These are phyloP conservation scores for Mollisiaceae sp. DNA, from an alignment of 2,329 filamentous ascomycete species.

Conservation along the genomic window DNA sequence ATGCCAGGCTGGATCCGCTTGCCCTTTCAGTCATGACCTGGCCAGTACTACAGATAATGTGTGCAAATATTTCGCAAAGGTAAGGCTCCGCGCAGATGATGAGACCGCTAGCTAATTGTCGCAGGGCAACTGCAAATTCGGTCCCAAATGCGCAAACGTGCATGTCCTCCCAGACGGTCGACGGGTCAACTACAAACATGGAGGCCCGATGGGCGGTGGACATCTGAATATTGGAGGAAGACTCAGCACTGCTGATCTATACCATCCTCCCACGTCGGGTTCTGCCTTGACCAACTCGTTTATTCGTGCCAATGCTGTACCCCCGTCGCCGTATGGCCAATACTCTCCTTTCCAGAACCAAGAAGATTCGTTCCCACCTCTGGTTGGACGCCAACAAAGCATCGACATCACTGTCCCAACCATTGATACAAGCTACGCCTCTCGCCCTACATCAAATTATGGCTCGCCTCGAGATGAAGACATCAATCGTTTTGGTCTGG, in stretches of 20 bases:
- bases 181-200: conserved; percentile 79
- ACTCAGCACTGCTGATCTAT: conserved; percentile 65
- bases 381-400: conserved; percentile 50
- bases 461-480: conserved; percentile 84
- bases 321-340: conserved; percentile 43
- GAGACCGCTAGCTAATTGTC: conserved; percentile 33
- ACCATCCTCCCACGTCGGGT: conserved; percentile 69
- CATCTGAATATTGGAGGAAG: conserved; percentile 68
- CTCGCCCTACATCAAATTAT: conserved; percentile 65
- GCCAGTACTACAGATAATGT: conserved; percentile 83
- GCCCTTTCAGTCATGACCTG: conserved; percentile 94
- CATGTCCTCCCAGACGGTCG: conserved; percentile 94
- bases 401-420: conserved; percentile 52
- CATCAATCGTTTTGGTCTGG: conserved; percentile 64
- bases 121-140: conserved; percentile 98
- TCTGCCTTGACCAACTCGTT: conserved; percentile 78
- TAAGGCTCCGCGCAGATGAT: conserved; percentile 49
- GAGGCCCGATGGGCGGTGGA: conserved; percentile 56
- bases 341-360: conserved; percentile 53
- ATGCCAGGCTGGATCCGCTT: conserved; percentile 94
- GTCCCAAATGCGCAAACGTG: conserved; percentile 94
- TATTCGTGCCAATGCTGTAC: conserved; percentile 62
- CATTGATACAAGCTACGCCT: conserved; percentile 59
- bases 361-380: conserved; percentile 57
- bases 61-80: conserved; percentile 99